Conservation (phyloP, 805 yeast genomes). For the Barnettozyma californica region DNA sequence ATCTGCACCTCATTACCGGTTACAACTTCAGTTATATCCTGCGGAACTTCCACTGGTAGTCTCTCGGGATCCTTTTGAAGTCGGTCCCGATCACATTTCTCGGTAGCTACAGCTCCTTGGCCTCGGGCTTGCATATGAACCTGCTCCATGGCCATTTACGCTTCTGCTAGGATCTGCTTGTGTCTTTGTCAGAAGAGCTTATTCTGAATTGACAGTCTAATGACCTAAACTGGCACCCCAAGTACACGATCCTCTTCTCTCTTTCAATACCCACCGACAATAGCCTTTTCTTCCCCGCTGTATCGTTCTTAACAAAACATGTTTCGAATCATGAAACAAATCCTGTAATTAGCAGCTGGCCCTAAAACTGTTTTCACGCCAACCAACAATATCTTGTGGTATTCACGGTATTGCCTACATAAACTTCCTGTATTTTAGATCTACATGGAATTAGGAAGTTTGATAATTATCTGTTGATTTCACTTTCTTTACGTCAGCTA, state of each 20-base stretch:
- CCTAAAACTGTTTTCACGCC: constrained; percentile 29
- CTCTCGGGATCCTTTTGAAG: not conserved
- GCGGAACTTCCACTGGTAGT: not conserved
- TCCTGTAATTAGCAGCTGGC: not conserved
- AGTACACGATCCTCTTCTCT: not conserved
- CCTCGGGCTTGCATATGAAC: not conserved
- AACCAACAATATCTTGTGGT: constrained; percentile 66
- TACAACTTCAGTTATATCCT: not conserved
- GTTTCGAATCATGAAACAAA: not conserved
- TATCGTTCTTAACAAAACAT: not conserved
- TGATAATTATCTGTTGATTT: not conserved
- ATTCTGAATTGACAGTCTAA: not conserved
- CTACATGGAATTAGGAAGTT: not conserved
- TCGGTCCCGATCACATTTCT: too few relatives aligned
- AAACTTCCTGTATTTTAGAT: too few relatives aligned
- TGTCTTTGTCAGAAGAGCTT: not conserved
- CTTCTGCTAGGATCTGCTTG: not conserved
- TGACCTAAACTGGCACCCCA: not conserved
- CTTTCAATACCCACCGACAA: too few relatives aligned
- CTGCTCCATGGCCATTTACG: not conserved
- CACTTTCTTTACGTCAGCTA: not conserved
- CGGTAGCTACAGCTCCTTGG: too few relatives aligned
- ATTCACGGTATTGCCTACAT: constrained; percentile 63
- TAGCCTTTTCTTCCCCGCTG: not conserved
- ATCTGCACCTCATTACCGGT: not conserved